A percentile compares a stretch with the other conserved stretches of the same genome.
These are phyloP conservation scores for Diaporthe caulivora DNA, from an alignment of 2,329 filamentous ascomycete genomes.

Conservation along the genomic window DNA sequence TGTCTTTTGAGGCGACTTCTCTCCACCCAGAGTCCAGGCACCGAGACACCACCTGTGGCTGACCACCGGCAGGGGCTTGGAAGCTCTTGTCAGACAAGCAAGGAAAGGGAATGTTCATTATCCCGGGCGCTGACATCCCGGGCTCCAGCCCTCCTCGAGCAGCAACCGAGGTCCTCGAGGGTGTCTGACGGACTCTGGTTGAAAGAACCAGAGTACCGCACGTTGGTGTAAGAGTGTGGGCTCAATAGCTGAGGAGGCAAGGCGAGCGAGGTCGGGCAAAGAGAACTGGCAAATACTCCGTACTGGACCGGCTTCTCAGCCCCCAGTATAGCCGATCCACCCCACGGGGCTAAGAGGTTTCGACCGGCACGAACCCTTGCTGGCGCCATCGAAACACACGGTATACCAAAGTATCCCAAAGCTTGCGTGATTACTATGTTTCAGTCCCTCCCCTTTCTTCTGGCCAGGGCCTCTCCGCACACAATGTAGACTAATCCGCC, in stretches of 20 bases:
- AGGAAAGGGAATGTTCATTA: background rate
- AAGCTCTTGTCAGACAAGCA: background rate
- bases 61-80: conserved; percentile 7
- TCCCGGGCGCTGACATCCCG: background rate
- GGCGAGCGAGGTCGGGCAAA: background rate
- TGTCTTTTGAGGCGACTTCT: background rate
- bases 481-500: conserved; percentile 20
- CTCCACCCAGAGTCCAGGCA: conserved; percentile 13
- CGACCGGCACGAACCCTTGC: conserved; percentile 28
- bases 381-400: conserved; percentile 15
- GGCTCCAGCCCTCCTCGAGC: background rate
- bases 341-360: conserved; percentile 34
- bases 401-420: conserved; percentile 34
- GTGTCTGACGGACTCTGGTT: background rate
- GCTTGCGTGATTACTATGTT: conserved; percentile 22
- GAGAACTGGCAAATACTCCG: background rate
- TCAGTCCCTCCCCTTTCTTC: conserved; percentile 21
- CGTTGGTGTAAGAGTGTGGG: background rate
- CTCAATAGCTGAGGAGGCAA: background rate
- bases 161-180: background rate
- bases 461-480: conserved; percentile 3
- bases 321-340: conserved; percentile 10
- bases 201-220: too few species aligned
- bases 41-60: conserved; percentile 3
- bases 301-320: background rate